Conservation (phyloP, 331 rosid species). For the Cydonia oblonga region DNA sequence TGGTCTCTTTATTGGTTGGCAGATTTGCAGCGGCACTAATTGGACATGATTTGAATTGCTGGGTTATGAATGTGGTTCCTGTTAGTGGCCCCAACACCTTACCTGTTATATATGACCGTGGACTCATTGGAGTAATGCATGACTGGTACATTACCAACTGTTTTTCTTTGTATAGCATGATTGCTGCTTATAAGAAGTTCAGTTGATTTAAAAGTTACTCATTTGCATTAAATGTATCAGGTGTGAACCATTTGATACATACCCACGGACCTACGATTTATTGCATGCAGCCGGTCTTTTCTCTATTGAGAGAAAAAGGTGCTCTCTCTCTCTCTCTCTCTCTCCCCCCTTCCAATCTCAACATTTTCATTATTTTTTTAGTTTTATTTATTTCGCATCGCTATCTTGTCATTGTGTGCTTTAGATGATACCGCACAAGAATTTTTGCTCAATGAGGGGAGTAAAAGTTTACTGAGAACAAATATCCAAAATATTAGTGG, state of each 20-base stretch:
- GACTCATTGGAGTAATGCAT: conserved; percentile 81
- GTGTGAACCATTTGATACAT: conserved; percentile 97
- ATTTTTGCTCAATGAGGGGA: not conserved
- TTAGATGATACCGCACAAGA: not conserved
- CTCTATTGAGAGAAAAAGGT: conserved; percentile 78
- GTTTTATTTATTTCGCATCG: not conserved
- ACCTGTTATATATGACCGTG: conserved; percentile 91
- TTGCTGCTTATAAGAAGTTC: not conserved
- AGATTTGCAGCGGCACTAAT: conserved; percentile 83
- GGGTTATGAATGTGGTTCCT: conserved; percentile 98
- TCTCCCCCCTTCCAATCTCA: not conserved
- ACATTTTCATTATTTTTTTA: not conserved
- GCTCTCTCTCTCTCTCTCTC: conserved; percentile 1
- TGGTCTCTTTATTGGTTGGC: conserved; percentile 20
- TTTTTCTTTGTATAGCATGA: not conserved
- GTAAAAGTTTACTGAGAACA: not conserved
- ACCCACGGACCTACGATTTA: conserved; percentile 89
- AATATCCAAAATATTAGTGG: not conserved
- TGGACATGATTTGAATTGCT: conserved; percentile 44
- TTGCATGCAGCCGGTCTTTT: conserved; percentile 79
- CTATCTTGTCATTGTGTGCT: not conserved
- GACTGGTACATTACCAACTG: conserved; percentile 55
- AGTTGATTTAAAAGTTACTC: not conserved
- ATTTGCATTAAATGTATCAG: conserved; percentile 25
- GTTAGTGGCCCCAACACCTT: conserved; percentile 82